Conservation (phyloP, 129 eudicot species). For the Saussurea involucrata region DNA sequence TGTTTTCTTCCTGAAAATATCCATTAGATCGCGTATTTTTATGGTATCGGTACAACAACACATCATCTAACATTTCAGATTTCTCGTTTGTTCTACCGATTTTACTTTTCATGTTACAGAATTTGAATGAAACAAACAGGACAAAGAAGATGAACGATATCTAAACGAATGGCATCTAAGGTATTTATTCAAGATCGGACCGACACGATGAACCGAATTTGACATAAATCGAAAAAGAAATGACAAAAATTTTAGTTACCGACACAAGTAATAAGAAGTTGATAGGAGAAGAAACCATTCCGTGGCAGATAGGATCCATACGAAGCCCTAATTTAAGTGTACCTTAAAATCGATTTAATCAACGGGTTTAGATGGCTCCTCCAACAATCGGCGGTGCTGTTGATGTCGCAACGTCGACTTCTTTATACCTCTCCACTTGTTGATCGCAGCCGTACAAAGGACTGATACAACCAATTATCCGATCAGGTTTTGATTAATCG, state of each 20-base stretch:
- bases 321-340: conserved; percentile 11
- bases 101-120: not conserved
- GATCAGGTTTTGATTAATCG: not conserved
- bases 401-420: conserved; percentile 45
- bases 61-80: not conserved
- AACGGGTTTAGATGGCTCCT: conserved; percentile 37
- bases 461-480: conserved; percentile 33
- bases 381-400: conserved; percentile 28
- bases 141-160: not conserved
- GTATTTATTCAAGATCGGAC: conserved; percentile 21
- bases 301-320: not conserved
- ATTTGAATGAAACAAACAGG: not conserved
- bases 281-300: not conserved
- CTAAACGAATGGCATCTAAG: not conserved
- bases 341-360: conserved; percentile 25
- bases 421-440: conserved; percentile 55
- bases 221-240: not conserved
- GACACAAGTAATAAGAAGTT: not conserved
- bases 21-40: not conserved
- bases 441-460: conserved; percentile 56
- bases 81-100: not conserved
- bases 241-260: not conserved
- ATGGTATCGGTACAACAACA: not conserved
- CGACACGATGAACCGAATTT: not conserved
- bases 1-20: not conserved